Evolutionary conservation across 768 basidiomycete genomes (phyloP).

Genomic region (Phlebiopsis gigantea): DNA sequence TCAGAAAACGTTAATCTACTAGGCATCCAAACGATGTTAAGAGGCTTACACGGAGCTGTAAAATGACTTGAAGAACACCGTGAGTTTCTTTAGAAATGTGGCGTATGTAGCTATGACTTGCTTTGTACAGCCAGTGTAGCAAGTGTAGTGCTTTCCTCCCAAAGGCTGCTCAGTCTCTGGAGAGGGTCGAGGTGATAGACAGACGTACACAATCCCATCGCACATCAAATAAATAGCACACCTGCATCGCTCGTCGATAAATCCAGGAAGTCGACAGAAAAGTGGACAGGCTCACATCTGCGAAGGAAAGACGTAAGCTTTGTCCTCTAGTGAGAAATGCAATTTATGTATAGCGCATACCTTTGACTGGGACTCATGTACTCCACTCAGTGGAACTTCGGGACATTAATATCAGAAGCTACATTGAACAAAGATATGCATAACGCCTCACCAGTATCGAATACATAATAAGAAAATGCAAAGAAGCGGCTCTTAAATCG

Average conservation of each 20-base stretch:
- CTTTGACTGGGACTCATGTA: neutral
- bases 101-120: neutral
- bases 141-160: neutral
- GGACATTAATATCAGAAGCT: neutral
- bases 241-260: neutral
- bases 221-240: slow-evolving; percentile 10
- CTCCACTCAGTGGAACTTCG: neutral
- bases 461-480: slow-evolving; percentile 6
- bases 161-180: neutral
- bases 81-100: neutral
- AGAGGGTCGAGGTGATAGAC: neutral
- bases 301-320: neutral
- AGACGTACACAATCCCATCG: slow-evolving; percentile 9
- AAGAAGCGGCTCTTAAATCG: slow-evolving; percentile 7
- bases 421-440: neutral
- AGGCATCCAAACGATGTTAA: neutral
- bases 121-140: neutral
- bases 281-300: neutral
- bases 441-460: slow-evolving; percentile 4
- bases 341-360: neutral
- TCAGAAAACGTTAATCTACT: neutral
- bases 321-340: too few relatives aligned
- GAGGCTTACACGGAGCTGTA: slow-evolving; percentile 12
- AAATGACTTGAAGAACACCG: slow-evolving; percentile 6
- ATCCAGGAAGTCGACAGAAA: neutral